These are phyloP conservation scores for Massarina eburnea DNA, from an alignment of 2,329 filamentous ascomycete genomes.

Conservation along the genomic window DNA sequence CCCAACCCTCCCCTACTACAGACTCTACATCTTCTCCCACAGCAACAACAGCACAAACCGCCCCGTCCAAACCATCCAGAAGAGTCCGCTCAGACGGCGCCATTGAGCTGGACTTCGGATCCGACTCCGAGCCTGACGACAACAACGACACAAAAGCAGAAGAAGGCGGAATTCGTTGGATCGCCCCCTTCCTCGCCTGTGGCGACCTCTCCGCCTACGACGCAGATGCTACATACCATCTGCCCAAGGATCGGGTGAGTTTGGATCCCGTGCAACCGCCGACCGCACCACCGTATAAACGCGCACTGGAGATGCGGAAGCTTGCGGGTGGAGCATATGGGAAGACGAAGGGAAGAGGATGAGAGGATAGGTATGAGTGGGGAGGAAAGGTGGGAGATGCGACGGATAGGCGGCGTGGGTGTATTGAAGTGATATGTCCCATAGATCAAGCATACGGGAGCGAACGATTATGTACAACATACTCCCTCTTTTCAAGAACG, in stretches of 20 bases:
- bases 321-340: slow-evolving; percentile 75
- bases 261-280: slow-evolving; percentile 93
- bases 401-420: background rate
- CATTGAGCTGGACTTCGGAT: slow-evolving; percentile 51
- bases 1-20: slow-evolving; percentile 14
- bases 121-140: slow-evolving; percentile 46
- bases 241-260: slow-evolving; percentile 83
- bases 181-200: slow-evolving; percentile 95
- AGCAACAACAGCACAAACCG: background rate
- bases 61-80: slow-evolving; percentile 24
- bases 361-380: background rate
- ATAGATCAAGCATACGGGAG: too few species aligned
- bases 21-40: background rate
- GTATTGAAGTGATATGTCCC: too few species aligned
- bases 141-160: slow-evolving; percentile 27
- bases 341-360: slow-evolving; percentile 58
- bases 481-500: too few species aligned
- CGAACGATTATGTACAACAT: too few species aligned
- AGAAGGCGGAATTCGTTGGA: slow-evolving; percentile 67
- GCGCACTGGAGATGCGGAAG: slow-evolving; percentile 81
- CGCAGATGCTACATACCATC: slow-evolving; percentile 88
- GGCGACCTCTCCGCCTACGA: slow-evolving; percentile 94
- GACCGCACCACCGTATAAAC: slow-evolving; percentile 92
- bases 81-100: slow-evolving; percentile 49
- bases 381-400: background rate